Percentiles rank a stretch among this genome's conserved stretches.
These are phyloP conservation scores for Kregervanrija delftensis DNA, from an alignment of 805 yeast genomes.

Conservation along the genomic window DNA sequence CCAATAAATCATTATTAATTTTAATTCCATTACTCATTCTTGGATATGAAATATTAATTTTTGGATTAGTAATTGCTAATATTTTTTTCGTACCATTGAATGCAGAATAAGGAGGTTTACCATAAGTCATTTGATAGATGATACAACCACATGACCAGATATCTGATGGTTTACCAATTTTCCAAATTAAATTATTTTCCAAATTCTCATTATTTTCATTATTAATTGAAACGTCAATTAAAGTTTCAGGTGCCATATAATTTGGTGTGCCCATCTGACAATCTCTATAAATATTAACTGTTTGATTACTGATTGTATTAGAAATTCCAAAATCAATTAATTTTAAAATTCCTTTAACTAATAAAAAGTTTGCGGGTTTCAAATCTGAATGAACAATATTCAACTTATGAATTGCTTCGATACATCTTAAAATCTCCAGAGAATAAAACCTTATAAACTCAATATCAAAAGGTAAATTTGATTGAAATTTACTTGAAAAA, in stretches of 20 bases:
- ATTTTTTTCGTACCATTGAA: slow-evolving; percentile 72
- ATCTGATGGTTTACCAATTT: slow-evolving; percentile 91
- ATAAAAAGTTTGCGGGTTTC: slow-evolving; percentile 64
- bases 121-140: slow-evolving; percentile 90
- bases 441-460: slow-evolving; percentile 78
- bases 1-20: slow-evolving; percentile 40
- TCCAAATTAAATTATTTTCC: slow-evolving; percentile 39
- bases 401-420: slow-evolving; percentile 76
- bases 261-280: slow-evolving; percentile 93
- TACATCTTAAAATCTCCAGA: slow-evolving; percentile 73
- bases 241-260: slow-evolving; percentile 97
- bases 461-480: slow-evolving; percentile 50
- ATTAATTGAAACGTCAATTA: slow-evolving; percentile 44
- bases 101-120: slow-evolving; percentile 82
- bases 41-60: slow-evolving; percentile 63
- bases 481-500: slow-evolving; percentile 32
- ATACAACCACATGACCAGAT: slow-evolving; percentile 98
- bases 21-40: slow-evolving; percentile 24
- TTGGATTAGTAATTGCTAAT: slow-evolving; percentile 81
- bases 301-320: slow-evolving; percentile 89
- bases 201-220: slow-evolving; percentile 13
- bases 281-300: slow-evolving; percentile 83
- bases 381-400: slow-evolving; percentile 58
- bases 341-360: slow-evolving; percentile 78
- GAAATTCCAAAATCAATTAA: slow-evolving; percentile 95